These are phyloP conservation scores for Evansstolkia leycettana DNA, from an alignment of 495 filamentous ascomycete species.

Conservation along the genomic window DNA sequence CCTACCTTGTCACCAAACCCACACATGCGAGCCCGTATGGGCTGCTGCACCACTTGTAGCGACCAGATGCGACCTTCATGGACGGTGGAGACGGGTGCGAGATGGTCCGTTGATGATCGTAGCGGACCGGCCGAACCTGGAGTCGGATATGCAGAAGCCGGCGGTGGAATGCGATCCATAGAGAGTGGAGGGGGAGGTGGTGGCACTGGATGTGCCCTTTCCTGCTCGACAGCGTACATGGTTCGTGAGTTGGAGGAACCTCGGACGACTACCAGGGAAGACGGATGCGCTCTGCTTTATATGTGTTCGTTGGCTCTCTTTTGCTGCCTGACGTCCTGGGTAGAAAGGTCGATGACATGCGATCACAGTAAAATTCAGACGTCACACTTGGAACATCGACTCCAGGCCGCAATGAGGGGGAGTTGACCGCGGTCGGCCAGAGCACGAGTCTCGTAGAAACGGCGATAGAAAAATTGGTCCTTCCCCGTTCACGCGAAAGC, in stretches of 20 bases:
- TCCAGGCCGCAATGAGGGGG: conserved; percentile 4
- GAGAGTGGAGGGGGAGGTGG: conserved; percentile 30
- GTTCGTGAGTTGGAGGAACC: conserved; percentile 16
- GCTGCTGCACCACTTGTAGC: conserved; percentile 82
- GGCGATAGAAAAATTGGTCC: too few species aligned
- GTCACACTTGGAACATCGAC: conserved; percentile 25
- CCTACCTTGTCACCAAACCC: conserved; percentile 95
- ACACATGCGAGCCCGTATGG: conserved; percentile 92
- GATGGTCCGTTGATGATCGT: conserved; percentile 19
- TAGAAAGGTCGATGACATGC: conserved; percentile 12
- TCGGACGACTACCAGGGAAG: conserved; percentile 10
- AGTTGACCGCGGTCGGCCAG: conserved; percentile 3
- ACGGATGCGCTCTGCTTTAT: conserved; percentile 8
- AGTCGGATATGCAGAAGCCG: conserved; percentile 29
- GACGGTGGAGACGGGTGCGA: conserved; percentile 24
- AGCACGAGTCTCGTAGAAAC: too few species aligned
- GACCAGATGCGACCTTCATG: conserved; percentile 45
- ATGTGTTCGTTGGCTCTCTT: conserved; percentile 3
- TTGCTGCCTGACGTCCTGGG: background rate
- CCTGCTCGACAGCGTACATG: conserved; percentile 34
- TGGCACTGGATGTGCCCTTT: conserved; percentile 28
- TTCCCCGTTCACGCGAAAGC: too few species aligned
- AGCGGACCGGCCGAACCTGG: conserved; percentile 21
- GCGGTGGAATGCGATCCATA: conserved; percentile 36
- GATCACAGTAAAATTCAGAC: conserved; percentile 17